A percentile compares a stretch with the other conserved stretches of the same genome.
Evolutionary conservation across 305 asterid genomes (phyloP).

Genomic region (Fraxinus xanthoxyloides): DNA sequence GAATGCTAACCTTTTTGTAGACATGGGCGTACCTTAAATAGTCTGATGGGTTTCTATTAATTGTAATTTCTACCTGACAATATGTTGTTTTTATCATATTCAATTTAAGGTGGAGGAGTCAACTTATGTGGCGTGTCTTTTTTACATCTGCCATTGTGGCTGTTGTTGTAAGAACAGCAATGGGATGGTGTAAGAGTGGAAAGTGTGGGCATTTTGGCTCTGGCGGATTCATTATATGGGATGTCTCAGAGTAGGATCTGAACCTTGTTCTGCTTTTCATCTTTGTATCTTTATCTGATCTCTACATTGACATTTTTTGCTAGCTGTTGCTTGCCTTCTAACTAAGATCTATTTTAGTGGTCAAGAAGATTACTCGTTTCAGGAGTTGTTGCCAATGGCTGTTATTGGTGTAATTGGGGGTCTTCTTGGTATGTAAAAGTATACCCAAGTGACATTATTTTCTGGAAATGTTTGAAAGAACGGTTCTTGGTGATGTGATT

Average conservation of each 20-base stretch:
- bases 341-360: constrained; percentile 65
- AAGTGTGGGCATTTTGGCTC: constrained; percentile 98
- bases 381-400: constrained; percentile 94
- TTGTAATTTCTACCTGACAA: constrained; percentile 17
- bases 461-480: constrained; percentile 16
- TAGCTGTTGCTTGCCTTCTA: constrained; percentile 30
- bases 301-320: constrained; percentile 20
- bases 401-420: constrained; percentile 95
- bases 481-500: constrained; percentile 19
- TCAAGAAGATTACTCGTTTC: constrained; percentile 96
- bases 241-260: constrained; percentile 75
- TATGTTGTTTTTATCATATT: constrained; percentile 17
- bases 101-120: constrained; percentile 96
- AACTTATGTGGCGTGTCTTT: constrained; percentile 99
- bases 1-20: not conserved
- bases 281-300: constrained; percentile 21
- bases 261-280: constrained; percentile 18
- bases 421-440: constrained; percentile 72
- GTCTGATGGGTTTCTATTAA: constrained; percentile 15
- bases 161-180: constrained; percentile 92
- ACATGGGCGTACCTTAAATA: not conserved
- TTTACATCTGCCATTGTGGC: constrained; percentile 98
- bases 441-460: constrained; percentile 13
- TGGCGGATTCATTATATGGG: constrained; percentile 99
- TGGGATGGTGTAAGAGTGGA: constrained; percentile 98